Evolutionary conservation across 1,284 basidiomycete species (phyloP).

Genomic region (Cryptococcus sp.): DNA sequence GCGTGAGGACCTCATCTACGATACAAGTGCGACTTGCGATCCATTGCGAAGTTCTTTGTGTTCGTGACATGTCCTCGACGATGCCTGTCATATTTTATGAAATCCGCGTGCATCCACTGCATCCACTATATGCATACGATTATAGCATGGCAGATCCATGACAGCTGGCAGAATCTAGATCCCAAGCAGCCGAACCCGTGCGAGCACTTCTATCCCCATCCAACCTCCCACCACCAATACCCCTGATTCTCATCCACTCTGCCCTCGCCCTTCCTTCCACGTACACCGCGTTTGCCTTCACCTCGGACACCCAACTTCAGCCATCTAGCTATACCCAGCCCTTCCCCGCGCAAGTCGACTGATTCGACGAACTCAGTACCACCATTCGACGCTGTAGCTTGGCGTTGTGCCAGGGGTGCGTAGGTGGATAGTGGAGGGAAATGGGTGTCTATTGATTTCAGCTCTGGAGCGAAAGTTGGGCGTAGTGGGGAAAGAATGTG

Average conservation of each 20-base stretch:
- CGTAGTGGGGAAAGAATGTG: conserved; percentile 51
- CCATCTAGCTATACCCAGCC: conserved; percentile 29
- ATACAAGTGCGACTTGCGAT: no score
- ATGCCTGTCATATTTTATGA: no score
- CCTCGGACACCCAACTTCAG: conserved; percentile 43
- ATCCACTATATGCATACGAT: no score
- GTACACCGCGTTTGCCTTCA: conserved; percentile 38
- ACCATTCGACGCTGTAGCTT: conserved; percentile 14
- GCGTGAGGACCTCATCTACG: no score
- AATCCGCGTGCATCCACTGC: no score
- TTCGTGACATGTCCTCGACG: no score
- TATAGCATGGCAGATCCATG: no score
- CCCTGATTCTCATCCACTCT: conserved; percentile 48
- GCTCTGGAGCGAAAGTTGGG: conserved; percentile 52
- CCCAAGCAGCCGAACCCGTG: no score
- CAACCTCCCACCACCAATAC: conserved; percentile 55
- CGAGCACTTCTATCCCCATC: conserved; percentile 34
- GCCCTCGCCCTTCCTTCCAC: conserved; percentile 48
- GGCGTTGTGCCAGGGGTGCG: conserved; percentile 25
- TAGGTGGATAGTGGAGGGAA: conserved; percentile 44
- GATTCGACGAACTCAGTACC: conserved; percentile 1
- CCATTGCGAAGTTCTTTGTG: no score
- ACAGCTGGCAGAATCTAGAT: no score
- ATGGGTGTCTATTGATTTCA: conserved; percentile 45
- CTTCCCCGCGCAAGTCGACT: conserved; percentile 30